Evolutionary conservation across 441 rosid genomes (phyloP), one percentile per base, ranked within the genome.

Genomic region (Manihot esculenta): DNA sequence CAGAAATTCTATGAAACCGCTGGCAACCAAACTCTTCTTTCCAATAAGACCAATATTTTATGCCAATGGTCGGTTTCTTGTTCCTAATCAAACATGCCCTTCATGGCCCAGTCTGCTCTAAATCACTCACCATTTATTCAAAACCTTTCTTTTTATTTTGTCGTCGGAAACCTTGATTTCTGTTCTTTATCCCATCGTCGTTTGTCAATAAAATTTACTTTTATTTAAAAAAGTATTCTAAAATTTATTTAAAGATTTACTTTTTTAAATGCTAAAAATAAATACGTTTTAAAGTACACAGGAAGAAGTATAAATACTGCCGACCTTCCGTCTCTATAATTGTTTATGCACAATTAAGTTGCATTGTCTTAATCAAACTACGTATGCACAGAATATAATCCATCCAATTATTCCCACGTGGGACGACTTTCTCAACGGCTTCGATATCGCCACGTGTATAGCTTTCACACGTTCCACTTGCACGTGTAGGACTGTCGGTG

Each of bases 401-500:
- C 20, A 57, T 18, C 61, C 41, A 30, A 12, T 12, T 35, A 21
- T 47, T 73, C 72, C 69, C 85, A 73, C 79, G 77, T 78, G 80
- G 61, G 72, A 74, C 56, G 76, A 68, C 73, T 27, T 6, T 23
- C 2, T 51, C 20, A 2, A 69, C 66, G 78, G 77, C 15, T 38
- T 13, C 17, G 12, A 64, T 12, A 1, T 0, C 10, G 74, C 73
- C 87, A 80, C 83, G 80, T 65, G 20, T 20, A 1, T 0, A 7
- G 4, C 1, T 7, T 6, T 4, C 38, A 38, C 17, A 26, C 62
- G 62, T 59, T 59, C 41, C 42, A 1, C 45, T 75, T 68, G 74
- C 86, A 74, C 85, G 83, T 77, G 81, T 60, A 45, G 18, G 27
- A 85, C 78, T 88, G 90, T 88, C 89, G 89, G 90, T 86, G 88